These are phyloP conservation scores for Suillus spraguei DNA, from an alignment of 768 basidiomycete species.

Conservation along the genomic window DNA sequence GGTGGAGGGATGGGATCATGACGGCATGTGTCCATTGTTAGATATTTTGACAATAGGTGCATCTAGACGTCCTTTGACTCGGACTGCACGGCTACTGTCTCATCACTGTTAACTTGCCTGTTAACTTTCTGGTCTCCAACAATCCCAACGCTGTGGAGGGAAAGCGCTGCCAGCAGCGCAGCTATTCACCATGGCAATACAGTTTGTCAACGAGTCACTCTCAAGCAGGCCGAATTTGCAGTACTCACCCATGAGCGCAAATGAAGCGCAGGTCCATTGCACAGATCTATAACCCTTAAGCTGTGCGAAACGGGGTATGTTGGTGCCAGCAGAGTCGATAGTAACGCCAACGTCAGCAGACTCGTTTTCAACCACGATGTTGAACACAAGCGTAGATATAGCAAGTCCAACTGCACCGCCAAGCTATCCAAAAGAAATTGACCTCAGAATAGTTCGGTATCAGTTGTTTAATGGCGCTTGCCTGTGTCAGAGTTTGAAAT, in stretches of 20 bases:
- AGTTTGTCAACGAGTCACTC: constrained; percentile 2
- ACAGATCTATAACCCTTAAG: constrained; percentile 63
- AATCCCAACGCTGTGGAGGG: constrained; percentile 43
- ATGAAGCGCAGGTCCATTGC: constrained; percentile 61
- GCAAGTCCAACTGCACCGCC: constrained; percentile 73
- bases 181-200: constrained; percentile 18
- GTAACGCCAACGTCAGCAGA: constrained; percentile 35
- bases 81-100: constrained; percentile 20
- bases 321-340: constrained; percentile 29
- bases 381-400: constrained; percentile 70
- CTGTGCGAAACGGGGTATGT: constrained; percentile 38
- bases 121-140: constrained; percentile 34
- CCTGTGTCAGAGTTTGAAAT: constrained; percentile 81
- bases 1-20: background rate
- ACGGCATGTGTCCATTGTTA: background rate
- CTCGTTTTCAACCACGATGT: constrained; percentile 44
- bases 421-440: constrained; percentile 39
- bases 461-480: constrained; percentile 23
- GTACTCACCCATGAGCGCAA: constrained; percentile 57
- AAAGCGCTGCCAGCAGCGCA: constrained; percentile 36
- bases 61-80: background rate
- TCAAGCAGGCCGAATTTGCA: background rate
- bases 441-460: background rate
- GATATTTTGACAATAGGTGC: background rate
- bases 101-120: constrained; percentile 19